Evolutionary conservation across 2,329 filamentous ascomycete species (phyloP), one percentile per base, ranked within the genome.

Genomic region (Claviceps sp.): DNA sequence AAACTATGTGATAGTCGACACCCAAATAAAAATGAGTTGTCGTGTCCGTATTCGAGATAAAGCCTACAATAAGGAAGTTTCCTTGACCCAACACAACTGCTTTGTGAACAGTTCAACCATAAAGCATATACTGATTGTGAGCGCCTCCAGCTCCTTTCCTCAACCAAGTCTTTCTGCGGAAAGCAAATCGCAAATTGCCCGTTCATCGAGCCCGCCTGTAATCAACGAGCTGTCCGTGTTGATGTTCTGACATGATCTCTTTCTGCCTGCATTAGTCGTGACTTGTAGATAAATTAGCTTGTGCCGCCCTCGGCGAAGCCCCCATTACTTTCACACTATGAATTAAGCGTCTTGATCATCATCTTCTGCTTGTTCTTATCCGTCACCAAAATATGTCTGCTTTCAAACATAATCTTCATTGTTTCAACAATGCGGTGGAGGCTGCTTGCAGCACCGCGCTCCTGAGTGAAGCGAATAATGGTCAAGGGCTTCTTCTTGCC

Each of bases 391-490:
- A 90, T 70, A 26, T 75, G 74, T 30, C 83, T 80, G 54, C 73
- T 73, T 56, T 74, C 75, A 64, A 94, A 81, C 16, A 88, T 78
- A 19, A 78, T 73, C 57, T 84, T 77, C 59, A 96, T 74, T 3
- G 85, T 85, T 54, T 89, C 85, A 26, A 94, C 79, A 10, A 95
- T 86, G 62, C 81, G 83, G 64, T 88, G 79, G 70, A 97, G 95
- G 59, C 86, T 93, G 60, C 85, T 93, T 40, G 88, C 89, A 1
- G 91, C 90, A n/a, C 91, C 93, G 53, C 84, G 84, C 63, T 93
- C 89, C 63, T 96, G 90, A 1, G 87, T 91, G 65, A 96, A 88
- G 39, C 88, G 84, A 34, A 87, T 81, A 57, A 96, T 82, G 65
- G 85, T 87, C 51, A 96, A 76, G 47, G 84, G 84, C 46, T 81